phyloP scores from a whole-genome alignment of 2,329 filamentous ascomycete species.

The Atkinsonella hypoxylon region DNA sequence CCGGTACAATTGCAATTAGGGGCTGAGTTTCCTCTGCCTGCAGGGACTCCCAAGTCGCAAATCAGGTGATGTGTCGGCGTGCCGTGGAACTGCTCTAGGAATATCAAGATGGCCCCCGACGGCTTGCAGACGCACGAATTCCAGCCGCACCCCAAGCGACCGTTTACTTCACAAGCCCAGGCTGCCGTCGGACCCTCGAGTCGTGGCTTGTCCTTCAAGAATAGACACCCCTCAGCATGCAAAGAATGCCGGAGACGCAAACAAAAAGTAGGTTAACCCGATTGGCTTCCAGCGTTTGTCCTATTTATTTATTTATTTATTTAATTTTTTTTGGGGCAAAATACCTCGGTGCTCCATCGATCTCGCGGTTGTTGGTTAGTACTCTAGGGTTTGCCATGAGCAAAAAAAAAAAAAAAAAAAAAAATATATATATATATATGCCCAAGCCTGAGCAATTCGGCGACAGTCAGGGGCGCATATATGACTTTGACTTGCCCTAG shows the following conservation, averaged over 20 bases:
- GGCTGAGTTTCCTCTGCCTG: background rate
- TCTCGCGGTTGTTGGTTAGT: too few relatives aligned
- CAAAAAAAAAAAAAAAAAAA: too few relatives aligned
- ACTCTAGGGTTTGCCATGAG: too few relatives aligned
- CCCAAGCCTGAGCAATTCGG: too few relatives aligned
- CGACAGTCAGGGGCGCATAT: background rate
- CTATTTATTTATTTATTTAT: background rate
- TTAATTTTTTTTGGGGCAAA: too few relatives aligned
- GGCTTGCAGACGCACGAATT: constrained; percentile 16
- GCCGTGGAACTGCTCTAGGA: background rate
- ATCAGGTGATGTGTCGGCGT: background rate
- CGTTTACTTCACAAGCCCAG: constrained; percentile 2
- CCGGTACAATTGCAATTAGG: background rate
- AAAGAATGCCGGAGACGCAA: constrained; percentile 39
- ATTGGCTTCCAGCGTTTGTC: background rate
- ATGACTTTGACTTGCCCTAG: background rate
- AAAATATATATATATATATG: too few relatives aligned
- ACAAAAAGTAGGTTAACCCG: constrained; percentile 30
- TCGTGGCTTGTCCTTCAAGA: constrained; percentile 9
- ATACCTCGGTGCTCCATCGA: too few relatives aligned
- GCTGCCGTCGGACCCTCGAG: background rate
- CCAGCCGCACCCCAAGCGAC: constrained; percentile 6
- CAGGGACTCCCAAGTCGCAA: background rate
- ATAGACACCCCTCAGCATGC: constrained; percentile 28
- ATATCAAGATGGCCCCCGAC: constrained; percentile 14